phyloP scores from a whole-genome alignment of 2,329 filamentous ascomycete species.

The Aphanoascus verrucosus region DNA sequence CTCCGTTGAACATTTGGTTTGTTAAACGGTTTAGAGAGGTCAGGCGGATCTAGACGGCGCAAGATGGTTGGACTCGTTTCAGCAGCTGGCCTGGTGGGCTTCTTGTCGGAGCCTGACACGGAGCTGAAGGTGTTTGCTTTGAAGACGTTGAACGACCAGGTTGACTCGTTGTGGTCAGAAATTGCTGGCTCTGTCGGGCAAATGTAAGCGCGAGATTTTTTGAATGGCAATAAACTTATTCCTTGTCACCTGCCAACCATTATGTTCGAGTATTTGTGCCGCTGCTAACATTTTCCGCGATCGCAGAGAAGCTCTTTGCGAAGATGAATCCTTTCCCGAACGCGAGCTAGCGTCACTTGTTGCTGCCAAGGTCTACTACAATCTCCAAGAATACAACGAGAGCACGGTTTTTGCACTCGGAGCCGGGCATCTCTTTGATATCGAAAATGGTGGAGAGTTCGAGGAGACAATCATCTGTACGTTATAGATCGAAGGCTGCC shows the following conservation, averaged over 20 bases:
- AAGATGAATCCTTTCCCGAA: slow-evolving; percentile 90
- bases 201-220: slow-evolving; percentile 56
- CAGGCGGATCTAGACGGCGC: slow-evolving; percentile 11
- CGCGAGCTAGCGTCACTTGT: slow-evolving; percentile 89
- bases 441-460: slow-evolving; percentile 84
- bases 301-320: slow-evolving; percentile 82
- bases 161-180: slow-evolving; percentile 95
- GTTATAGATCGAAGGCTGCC: slow-evolving; percentile 17
- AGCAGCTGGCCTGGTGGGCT: slow-evolving; percentile 87
- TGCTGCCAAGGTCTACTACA: slow-evolving; percentile 96
- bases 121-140: slow-evolving; percentile 92
- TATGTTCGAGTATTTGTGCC: background rate
- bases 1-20: background rate
- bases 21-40: slow-evolving; percentile 1
- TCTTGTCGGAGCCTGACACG: slow-evolving; percentile 85
- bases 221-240: background rate
- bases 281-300: background rate
- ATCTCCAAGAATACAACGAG: slow-evolving; percentile 96
- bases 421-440: slow-evolving; percentile 87
- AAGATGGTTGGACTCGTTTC: slow-evolving; percentile 88
- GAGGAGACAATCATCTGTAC: slow-evolving; percentile 93
- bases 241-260: background rate
- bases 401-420: slow-evolving; percentile 97
- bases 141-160: slow-evolving; percentile 89
- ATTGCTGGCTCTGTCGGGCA: slow-evolving; percentile 84